Percentiles rank a stretch among this genome's conserved stretches.
These are phyloP conservation scores for Neurospora sp. DNA, from an alignment of 2,329 filamentous ascomycete species.

Conservation along the genomic window DNA sequence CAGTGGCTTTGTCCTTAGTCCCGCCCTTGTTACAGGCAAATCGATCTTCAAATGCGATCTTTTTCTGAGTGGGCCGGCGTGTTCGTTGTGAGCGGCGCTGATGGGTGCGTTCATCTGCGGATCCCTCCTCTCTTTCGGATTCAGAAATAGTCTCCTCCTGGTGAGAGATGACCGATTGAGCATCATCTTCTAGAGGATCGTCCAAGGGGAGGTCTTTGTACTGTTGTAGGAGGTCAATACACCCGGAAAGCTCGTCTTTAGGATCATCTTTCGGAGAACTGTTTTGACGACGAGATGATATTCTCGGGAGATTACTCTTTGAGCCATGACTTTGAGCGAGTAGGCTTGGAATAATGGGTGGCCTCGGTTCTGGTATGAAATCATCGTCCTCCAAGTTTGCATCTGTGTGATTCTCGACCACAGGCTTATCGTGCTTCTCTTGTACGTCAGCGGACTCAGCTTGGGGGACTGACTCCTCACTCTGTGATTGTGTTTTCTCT, in stretches of 20 bases:
- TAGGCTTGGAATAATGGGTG: not conserved
- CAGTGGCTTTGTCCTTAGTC: slow-evolving; percentile 28
- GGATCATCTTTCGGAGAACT: not conserved
- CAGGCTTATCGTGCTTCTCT: not conserved
- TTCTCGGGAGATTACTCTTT: not conserved
- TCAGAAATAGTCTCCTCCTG: slow-evolving; percentile 10
- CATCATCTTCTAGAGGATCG: slow-evolving; percentile 35
- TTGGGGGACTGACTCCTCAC: slow-evolving; percentile 9
- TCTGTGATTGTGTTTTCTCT: slow-evolving; percentile 21
- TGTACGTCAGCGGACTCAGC: not conserved
- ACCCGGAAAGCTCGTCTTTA: slow-evolving; percentile 51
- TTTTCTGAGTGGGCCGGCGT: slow-evolving; percentile 12
- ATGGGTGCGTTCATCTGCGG: slow-evolving; percentile 20
- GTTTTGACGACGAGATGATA: not conserved
- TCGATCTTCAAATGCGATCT: slow-evolving; percentile 32
- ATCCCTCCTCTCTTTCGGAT: slow-evolving; percentile 14
- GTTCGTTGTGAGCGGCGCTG: slow-evolving; percentile 17
- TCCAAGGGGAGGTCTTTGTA: slow-evolving; percentile 50
- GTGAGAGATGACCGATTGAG: slow-evolving; percentile 14
- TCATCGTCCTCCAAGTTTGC: not conserved
- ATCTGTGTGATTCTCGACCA: not conserved
- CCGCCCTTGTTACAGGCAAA: slow-evolving; percentile 48
- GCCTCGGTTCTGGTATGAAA: not conserved
- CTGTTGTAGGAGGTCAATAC: slow-evolving; percentile 53
- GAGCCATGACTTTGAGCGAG: not conserved